These are phyloP conservation scores for Pseudogymnoascus sp. DNA, from an alignment of 2,329 filamentous ascomycete species.

Conservation along the genomic window DNA sequence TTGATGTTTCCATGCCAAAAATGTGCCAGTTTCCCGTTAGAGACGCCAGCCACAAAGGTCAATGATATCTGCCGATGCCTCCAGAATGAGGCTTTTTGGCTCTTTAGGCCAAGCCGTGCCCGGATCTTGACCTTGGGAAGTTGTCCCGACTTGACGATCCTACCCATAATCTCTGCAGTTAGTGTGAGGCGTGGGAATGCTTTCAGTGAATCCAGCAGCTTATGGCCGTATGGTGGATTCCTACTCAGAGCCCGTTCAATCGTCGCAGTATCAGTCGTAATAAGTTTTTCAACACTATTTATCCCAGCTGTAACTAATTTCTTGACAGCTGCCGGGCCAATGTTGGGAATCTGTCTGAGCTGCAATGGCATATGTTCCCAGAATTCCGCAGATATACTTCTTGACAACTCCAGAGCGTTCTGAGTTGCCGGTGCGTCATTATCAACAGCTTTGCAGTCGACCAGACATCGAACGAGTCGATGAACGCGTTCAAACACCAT, in stretches of 20 bases:
- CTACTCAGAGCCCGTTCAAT: conserved; percentile 72
- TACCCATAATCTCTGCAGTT: conserved; percentile 30
- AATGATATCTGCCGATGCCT: conserved; percentile 57
- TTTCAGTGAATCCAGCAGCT: conserved; percentile 55
- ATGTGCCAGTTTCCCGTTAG: conserved; percentile 60
- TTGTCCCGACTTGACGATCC: conserved; percentile 29
- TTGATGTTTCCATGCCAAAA: conserved; percentile 58
- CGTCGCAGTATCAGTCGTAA: conserved; percentile 55
- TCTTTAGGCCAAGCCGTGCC: conserved; percentile 63
- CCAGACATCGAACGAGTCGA: conserved; percentile 64
- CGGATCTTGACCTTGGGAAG: conserved; percentile 54
- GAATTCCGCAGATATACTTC: conserved; percentile 63
- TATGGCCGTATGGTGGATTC: conserved; percentile 75
- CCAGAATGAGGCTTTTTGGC: conserved; percentile 57
- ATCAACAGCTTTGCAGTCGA: conserved; percentile 58
- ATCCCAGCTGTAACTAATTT: conserved; percentile 68
- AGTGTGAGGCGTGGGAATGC: conserved; percentile 58
- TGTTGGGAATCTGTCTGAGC: conserved; percentile 71
- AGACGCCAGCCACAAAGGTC: conserved; percentile 66
- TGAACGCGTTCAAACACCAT: conserved; percentile 61
- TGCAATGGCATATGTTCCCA: conserved; percentile 77
- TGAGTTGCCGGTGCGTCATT: conserved; percentile 58
- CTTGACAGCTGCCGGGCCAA: conserved; percentile 68
- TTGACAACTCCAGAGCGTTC: conserved; percentile 66
- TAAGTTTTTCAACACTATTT: conserved; percentile 62